phyloP scores from a whole-genome alignment of 352 stramenopile genomes.

The Globisporangium viniferum region DNA sequence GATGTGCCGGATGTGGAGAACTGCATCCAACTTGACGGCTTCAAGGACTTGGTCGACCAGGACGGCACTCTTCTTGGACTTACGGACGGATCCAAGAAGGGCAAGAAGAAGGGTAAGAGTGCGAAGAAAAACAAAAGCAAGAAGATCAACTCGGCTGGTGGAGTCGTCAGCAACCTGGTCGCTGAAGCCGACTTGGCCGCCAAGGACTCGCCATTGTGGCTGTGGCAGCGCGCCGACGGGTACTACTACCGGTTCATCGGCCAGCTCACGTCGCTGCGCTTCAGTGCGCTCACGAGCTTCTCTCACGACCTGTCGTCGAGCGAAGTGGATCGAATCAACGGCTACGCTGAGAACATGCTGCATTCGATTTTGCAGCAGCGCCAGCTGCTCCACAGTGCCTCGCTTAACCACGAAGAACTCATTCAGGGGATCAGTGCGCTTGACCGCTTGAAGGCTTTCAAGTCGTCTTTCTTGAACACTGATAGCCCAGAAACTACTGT shows the following conservation, averaged over 20 bases:
- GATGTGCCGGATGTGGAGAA: conserved; percentile 83
- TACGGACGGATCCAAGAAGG: conserved; percentile 17
- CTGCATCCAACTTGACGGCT: conserved; percentile 68
- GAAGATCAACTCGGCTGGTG: conserved; percentile 22
- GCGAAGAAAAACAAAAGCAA: conserved; percentile 35
- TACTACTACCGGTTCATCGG: conserved; percentile 90
- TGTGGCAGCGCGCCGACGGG: conserved; percentile 81
- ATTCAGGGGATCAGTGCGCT: conserved; percentile 49
- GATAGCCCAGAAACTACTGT: neutral
- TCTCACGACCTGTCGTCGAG: conserved; percentile 80
- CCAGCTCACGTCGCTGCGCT: conserved; percentile 76
- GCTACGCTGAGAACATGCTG: conserved; percentile 90
- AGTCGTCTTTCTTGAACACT: conserved; percentile 17
- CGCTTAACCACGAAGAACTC: conserved; percentile 71
- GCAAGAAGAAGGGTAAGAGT: conserved; percentile 29
- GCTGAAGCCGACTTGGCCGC: conserved; percentile 13
- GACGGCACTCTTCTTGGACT: conserved; percentile 13
- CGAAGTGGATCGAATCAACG: conserved; percentile 86
- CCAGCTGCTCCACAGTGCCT: conserved; percentile 64
- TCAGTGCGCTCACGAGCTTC: conserved; percentile 75
- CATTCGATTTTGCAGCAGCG: conserved; percentile 87
- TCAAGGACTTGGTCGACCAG: conserved; percentile 43
- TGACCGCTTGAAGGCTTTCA: conserved; percentile 44
- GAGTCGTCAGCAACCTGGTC: conserved; percentile 9
- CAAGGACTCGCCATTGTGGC: conserved; percentile 71